Evolutionary conservation across 352 stramenopile species (phyloP), one percentile per base, ranked within the genome.

Genomic region (Aphanomyces astaci): DNA sequence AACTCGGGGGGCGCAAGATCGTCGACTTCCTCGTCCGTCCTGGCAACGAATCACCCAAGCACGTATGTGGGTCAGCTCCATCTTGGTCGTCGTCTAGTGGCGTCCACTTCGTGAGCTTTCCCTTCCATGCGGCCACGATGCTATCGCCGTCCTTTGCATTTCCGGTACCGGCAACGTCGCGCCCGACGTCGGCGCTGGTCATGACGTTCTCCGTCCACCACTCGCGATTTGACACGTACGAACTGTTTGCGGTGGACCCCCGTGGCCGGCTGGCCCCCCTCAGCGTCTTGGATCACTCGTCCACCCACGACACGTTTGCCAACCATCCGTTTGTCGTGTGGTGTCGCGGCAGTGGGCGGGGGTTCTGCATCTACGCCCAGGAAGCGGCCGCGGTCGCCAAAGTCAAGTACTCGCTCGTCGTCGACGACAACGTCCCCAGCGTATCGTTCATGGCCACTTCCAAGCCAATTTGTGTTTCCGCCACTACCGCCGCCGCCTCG

Each of bases 381-480:
- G 53, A 3, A 4, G 32, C 25, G 17, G 53, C 32, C 7, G n/a
- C 32, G 28, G 10, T 22, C 10, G 27, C 53, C 3, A 62, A 62
- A 46, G 31, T 36, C 31, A 27, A 31, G 11, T 62, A 30, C 53
- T 62, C 53, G 1, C 5, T 62, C 53, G 53, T 62, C 5, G 25
- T 62, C 2, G 53, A 62, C n/a, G 53, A 62, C 31, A 43, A 10
- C 25, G n/a, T 43, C 1, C 30, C 27, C 7, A 62, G 53, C 31
- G n/a, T 62, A 2, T 62, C 53, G 28, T 62, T 62, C 31, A 62
- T 62, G 53, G 53, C 53, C 7, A 43, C 36, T 7, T 15, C 36
- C 36, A 43, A 43, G 17, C 53, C 32, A 62, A 10, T 31, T 1
- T 25, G 32, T n/a, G 10, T 31, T 9, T 4, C 19, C 17, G 25